phyloP scores from a whole-genome alignment of 208 protist species.

The Crithidia mellificae region DNA sequence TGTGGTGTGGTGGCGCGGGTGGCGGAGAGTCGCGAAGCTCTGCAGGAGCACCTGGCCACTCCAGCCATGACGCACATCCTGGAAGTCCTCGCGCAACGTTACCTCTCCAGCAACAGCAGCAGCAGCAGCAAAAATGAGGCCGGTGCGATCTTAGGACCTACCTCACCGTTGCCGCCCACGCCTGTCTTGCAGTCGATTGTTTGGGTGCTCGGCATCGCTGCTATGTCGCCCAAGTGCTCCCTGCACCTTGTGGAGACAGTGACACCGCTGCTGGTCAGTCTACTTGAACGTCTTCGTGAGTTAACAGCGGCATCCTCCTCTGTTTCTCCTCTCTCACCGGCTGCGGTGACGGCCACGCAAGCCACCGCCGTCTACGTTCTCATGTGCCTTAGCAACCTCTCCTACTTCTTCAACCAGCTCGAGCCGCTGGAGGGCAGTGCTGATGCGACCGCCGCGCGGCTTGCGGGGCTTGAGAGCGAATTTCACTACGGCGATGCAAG shows the following conservation, averaged over 20 bases:
- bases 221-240: slow-evolving; percentile 54
- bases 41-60: slow-evolving; percentile 43
- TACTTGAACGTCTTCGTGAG: slow-evolving; percentile 52
- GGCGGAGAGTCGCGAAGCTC: slow-evolving; percentile 31
- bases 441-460: too few relatives aligned
- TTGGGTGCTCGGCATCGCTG: slow-evolving; percentile 73
- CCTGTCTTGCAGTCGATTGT: slow-evolving; percentile 57
- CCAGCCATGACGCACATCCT: slow-evolving; percentile 17
- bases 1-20: slow-evolving; percentile 45
- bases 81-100: slow-evolving; percentile 24
- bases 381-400: slow-evolving; percentile 85
- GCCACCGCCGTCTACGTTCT: slow-evolving; percentile 67
- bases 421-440: too few relatives aligned
- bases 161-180: slow-evolving; percentile 17
- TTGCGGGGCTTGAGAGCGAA: too few relatives aligned
- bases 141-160: too few relatives aligned
- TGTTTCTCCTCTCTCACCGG: too few relatives aligned
- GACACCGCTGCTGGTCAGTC: slow-evolving; percentile 41
- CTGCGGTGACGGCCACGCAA: too few relatives aligned
- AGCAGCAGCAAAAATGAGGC: background rate
- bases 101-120: slow-evolving; percentile 10
- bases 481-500: too few relatives aligned
- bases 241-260: slow-evolving; percentile 45
- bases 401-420: slow-evolving; percentile 69
- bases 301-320: background rate